Percentiles rank a stretch among this genome's conserved stretches.
These are phyloP conservation scores for Trichoderma asperelloides DNA, from an alignment of 495 filamentous ascomycete genomes.

Conservation along the genomic window DNA sequence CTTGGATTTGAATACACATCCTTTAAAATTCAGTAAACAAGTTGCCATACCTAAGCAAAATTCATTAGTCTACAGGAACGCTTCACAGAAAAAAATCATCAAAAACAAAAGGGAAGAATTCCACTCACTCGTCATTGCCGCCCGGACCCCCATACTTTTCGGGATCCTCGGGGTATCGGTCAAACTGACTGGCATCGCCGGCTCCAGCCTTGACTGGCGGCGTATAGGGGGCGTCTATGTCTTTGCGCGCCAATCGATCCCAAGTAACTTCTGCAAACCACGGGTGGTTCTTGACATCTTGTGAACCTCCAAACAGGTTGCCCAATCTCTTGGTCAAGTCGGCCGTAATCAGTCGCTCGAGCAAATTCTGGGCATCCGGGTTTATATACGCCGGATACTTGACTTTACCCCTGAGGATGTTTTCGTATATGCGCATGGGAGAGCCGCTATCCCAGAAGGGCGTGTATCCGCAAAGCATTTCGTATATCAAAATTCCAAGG, in stretches of 20 bases:
- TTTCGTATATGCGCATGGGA: slow-evolving; percentile 98
- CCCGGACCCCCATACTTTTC: slow-evolving; percentile 76
- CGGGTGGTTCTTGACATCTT: slow-evolving; percentile 87
- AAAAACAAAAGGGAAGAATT: neutral
- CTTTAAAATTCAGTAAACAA: slow-evolving; percentile 15
- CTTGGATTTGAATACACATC: neutral
- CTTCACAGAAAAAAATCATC: neutral
- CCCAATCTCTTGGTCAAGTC: slow-evolving; percentile 93
- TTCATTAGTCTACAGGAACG: slow-evolving; percentile 3
- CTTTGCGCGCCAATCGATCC: slow-evolving; percentile 86
- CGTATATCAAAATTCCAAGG: slow-evolving; percentile 93
- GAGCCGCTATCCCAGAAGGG: slow-evolving; percentile 97
- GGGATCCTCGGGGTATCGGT: slow-evolving; percentile 94
- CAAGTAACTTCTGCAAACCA: slow-evolving; percentile 99
- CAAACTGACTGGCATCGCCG: slow-evolving; percentile 94
- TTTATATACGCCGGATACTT: slow-evolving; percentile 96
- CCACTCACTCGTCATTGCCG: slow-evolving; percentile 66
- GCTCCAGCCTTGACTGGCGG: slow-evolving; percentile 90
- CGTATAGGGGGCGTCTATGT: slow-evolving; percentile 97
- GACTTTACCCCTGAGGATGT: slow-evolving; percentile 85
- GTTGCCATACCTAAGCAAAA: slow-evolving; percentile 12
- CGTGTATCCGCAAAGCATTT: slow-evolving; percentile 98
- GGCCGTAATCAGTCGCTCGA: slow-evolving; percentile 84
- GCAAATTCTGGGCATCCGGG: slow-evolving; percentile 84
- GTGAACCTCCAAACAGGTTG: slow-evolving; percentile 83